Conservation (phyloP, 2,329 filamentous ascomycete species). For the Fusarium begoniae region DNA sequence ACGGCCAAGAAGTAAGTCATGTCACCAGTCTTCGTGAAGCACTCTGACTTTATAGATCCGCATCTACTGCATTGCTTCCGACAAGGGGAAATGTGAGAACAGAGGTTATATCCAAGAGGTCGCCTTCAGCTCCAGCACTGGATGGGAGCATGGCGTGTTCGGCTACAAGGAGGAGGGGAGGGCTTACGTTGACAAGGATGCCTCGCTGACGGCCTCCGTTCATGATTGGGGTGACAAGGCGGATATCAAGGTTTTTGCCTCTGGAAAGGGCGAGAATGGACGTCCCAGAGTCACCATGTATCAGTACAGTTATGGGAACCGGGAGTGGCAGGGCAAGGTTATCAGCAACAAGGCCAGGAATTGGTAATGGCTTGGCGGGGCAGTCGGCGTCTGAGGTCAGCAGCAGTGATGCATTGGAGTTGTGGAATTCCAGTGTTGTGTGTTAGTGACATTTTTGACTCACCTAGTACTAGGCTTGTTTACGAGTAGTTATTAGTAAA, state of each 20-base stretch:
- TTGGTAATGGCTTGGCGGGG: neutral
- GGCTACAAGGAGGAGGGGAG: neutral
- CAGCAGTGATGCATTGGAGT: neutral
- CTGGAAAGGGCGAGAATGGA: neutral
- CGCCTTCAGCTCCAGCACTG: neutral
- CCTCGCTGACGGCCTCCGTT: neutral
- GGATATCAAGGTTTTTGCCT: neutral
- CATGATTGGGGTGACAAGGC: neutral
- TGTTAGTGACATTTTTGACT: too few species aligned
- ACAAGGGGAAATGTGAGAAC: neutral
- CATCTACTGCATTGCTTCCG: neutral
- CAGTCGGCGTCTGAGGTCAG: accelerated
- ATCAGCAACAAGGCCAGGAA: neutral
- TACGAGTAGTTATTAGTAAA: accelerated
- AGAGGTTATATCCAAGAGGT: neutral
- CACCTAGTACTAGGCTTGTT: neutral
- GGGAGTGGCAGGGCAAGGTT: neutral
- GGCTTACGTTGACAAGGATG: neutral
- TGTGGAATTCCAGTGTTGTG: accelerated
- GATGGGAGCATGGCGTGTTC: neutral
- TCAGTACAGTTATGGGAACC: neutral
- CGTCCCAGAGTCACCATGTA: neutral
- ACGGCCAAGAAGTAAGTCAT: neutral
- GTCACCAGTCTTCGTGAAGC: accelerated
- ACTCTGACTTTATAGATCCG: neutral